These are phyloP conservation scores for Citrullus colocynthis DNA, from an alignment of 306 rosid genomes.

Conservation along the genomic window DNA sequence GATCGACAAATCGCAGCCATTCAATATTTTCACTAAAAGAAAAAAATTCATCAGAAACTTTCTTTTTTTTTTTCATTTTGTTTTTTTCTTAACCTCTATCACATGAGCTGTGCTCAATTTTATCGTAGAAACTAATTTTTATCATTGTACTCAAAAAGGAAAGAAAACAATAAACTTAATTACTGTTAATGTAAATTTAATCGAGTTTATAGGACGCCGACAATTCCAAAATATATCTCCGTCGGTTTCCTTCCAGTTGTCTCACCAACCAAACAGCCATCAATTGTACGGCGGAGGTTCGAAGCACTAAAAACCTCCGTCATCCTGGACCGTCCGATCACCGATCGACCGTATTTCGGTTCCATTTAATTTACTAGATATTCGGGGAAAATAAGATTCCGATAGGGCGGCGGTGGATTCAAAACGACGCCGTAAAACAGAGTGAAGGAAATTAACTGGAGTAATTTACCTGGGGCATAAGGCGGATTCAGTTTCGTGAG, in stretches of 20 bases:
- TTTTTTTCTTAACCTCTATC: no score
- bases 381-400: background rate
- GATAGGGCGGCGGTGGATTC: background rate
- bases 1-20: background rate
- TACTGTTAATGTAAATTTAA: background rate
- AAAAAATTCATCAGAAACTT: background rate
- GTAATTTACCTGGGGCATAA: conserved; percentile 58
- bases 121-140: no score
- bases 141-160: no score
- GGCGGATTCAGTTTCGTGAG: conserved; percentile 60
- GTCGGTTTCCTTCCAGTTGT: background rate
- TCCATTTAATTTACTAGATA: background rate
- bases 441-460: background rate
- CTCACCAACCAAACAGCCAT: background rate
- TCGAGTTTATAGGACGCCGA: background rate
- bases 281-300: background rate
- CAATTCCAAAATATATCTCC: background rate
- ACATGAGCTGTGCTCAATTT: no score
- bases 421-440: background rate
- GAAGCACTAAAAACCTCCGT: background rate
- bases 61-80: no score
- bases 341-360: background rate
- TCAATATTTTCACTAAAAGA: background rate
- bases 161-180: no score
- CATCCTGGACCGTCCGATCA: background rate